A percentile compares a stretch with the other conserved stretches of the same genome.
Evolutionary conservation across 2,329 filamentous ascomycete genomes (phyloP).

Genomic region (Cercospora zeae-maydis): DNA sequence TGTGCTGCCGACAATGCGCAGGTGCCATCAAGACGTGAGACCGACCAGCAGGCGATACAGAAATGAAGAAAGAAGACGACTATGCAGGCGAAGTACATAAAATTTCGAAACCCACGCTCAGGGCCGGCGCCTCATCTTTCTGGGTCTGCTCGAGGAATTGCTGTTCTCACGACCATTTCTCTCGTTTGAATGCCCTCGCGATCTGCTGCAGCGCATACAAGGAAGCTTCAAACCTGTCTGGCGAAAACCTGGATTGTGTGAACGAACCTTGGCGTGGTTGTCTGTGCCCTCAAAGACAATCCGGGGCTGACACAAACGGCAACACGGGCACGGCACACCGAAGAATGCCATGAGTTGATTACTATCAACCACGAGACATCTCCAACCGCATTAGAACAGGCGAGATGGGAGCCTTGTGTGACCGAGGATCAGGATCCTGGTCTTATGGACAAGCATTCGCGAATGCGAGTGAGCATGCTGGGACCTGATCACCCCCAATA

Average conservation of each 20-base stretch:
- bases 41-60: too few relatives aligned
- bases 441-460: neutral
- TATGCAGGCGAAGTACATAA: too few relatives aligned
- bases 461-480: neutral
- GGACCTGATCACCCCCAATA: neutral
- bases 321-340: neutral
- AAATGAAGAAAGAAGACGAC: too few relatives aligned
- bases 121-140: too few relatives aligned
- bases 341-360: neutral
- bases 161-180: too few relatives aligned
- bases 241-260: neutral
- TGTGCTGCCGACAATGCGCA: too few relatives aligned
- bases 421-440: neutral
- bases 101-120: too few relatives aligned
- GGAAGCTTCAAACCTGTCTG: neutral
- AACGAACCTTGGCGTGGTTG: neutral
- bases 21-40: too few relatives aligned
- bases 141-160: too few relatives aligned
- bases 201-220: too few relatives aligned
- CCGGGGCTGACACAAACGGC: neutral
- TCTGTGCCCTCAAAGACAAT: neutral
- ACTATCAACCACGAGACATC: neutral
- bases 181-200: too few relatives aligned
- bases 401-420: neutral
- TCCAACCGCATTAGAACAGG: neutral